Evolutionary conservation across 2,329 filamentous ascomycete species (phyloP), one percentile per base, ranked within the genome.

Genomic region (Fusarium mexicanum): DNA sequence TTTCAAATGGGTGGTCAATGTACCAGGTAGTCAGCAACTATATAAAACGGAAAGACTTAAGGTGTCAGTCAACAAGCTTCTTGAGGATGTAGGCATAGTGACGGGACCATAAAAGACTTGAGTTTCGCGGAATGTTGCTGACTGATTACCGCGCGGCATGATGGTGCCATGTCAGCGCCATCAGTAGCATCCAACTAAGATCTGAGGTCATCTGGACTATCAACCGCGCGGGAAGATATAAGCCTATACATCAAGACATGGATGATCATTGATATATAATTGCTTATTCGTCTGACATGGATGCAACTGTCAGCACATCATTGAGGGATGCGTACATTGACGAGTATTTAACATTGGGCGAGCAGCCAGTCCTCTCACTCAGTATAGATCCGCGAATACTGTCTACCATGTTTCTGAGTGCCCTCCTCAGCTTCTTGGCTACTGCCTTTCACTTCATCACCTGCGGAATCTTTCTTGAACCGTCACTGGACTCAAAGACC

Each of bases 341-440:
- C 16, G 18, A 4, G 11, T 12, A 2, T 53, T 40, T 53, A 41
- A 41, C 26, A 41, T 12, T 13, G n/a, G 26, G 18, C 35, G 22
- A 5, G 8, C 13, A 37, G 2, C 16, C 1, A 35, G 11, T 6
- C 20, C 9, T 9, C 22, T 14, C 3, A 4, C 29, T 35, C 2
- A 6, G 0, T 8, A 1, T 1, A 14, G 6, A 2, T 22, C 5
- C 4, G 1, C 7, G 3, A 18, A 22, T 8, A 18, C 3, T 16
- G 2, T 5, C 20, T 10, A 8, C 11, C 4, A 58, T 62, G 60
- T 31, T n/a, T 46, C 22, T 58, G 4, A 31, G 4, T 24, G 7
- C 17, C 5, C 8, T 44, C 1, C 9, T 62, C 2, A 22, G 31
- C 9, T 38, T 24, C 6, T 7, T 62, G 22, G 24, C 60, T 6